These are phyloP conservation scores for Xylariales sp. DNA, from an alignment of 2,329 filamentous ascomycete genomes.

Conservation along the genomic window DNA sequence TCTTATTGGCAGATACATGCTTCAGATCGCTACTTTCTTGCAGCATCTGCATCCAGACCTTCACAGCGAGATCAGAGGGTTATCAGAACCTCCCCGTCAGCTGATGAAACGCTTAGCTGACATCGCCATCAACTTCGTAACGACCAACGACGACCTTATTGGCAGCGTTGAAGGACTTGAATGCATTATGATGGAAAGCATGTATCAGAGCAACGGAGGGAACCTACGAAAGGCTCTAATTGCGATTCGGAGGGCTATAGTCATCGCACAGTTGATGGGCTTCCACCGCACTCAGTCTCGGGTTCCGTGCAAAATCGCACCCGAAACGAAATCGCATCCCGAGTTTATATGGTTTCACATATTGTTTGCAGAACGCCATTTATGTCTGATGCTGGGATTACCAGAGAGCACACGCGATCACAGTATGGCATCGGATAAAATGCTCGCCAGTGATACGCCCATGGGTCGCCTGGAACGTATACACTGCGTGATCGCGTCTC, in stretches of 20 bases:
- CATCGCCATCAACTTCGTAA: conserved; percentile 30
- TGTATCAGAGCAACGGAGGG: conserved; percentile 42
- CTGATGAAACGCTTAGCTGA: conserved; percentile 16
- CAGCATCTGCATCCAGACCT: conserved; percentile 21
- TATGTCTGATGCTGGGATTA: conserved; percentile 43
- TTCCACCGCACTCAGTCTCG: conserved; percentile 15
- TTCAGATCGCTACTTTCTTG: conserved; percentile 31
- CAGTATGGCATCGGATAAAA: conserved; percentile 11
- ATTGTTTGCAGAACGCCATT: conserved; percentile 38
- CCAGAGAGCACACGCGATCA: conserved; percentile 29
- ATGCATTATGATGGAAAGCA: conserved; percentile 42
- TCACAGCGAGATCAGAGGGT: background rate
- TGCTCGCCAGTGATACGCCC: conserved; percentile 17
- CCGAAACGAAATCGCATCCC: conserved; percentile 19
- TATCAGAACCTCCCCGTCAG: conserved; percentile 9
- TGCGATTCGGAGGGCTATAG: conserved; percentile 37
- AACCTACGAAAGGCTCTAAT: conserved; percentile 42
- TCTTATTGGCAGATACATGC: conserved; percentile 34
- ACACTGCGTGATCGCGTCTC: background rate
- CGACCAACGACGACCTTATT: conserved; percentile 40
- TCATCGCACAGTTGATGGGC: conserved; percentile 38
- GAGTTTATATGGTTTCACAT: conserved; percentile 42
- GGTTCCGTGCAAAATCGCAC: conserved; percentile 13
- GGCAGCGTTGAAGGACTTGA: conserved; percentile 43
- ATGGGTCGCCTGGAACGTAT: conserved; percentile 12